Conservation (phyloP, 2,329 filamentous ascomycete species). For the Blastomyces emzantsi region DNA sequence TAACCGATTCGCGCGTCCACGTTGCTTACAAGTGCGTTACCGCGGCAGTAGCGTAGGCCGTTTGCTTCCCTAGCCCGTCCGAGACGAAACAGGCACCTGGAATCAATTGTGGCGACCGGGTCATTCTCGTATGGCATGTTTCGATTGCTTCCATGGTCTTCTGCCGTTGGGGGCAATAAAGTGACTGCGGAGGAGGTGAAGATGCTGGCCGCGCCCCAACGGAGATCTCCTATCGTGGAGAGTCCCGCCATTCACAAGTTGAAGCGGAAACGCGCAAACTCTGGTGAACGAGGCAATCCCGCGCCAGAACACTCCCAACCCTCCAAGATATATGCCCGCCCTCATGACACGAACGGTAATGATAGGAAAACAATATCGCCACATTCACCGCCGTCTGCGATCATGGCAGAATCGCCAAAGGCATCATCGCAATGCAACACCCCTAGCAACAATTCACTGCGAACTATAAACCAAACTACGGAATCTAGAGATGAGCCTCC, state of each 20-base stretch:
- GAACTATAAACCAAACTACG: not conserved
- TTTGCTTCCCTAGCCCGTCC: not conserved
- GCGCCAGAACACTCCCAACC: not conserved
- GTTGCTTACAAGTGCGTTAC: not conserved
- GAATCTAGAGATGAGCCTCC: not conserved
- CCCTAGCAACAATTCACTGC: not conserved
- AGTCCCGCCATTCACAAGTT: constrained; percentile 31
- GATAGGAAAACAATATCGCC: not conserved
- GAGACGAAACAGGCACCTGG: not conserved
- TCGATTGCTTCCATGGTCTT: constrained; percentile 40
- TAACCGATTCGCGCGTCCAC: constrained; percentile 9
- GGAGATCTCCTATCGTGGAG: constrained; percentile 24
- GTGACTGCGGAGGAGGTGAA: constrained; percentile 37
- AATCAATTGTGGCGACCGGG: not conserved
- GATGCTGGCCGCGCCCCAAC: constrained; percentile 33
- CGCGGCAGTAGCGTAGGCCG: constrained; percentile 3
- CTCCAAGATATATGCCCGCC: not conserved
- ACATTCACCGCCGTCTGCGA: not conserved
- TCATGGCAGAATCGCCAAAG: not conserved
- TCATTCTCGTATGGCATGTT: constrained; percentile 41
- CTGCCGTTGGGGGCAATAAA: constrained; percentile 39
- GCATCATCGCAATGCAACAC: not conserved
- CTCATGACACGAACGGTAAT: constrained; percentile 7
- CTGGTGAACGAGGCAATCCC: constrained; percentile 30
- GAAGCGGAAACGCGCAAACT: constrained; percentile 51